Evolutionary conservation across 805 yeast species (phyloP).

Genomic region (Myxozyma vanderwaltii): DNA sequence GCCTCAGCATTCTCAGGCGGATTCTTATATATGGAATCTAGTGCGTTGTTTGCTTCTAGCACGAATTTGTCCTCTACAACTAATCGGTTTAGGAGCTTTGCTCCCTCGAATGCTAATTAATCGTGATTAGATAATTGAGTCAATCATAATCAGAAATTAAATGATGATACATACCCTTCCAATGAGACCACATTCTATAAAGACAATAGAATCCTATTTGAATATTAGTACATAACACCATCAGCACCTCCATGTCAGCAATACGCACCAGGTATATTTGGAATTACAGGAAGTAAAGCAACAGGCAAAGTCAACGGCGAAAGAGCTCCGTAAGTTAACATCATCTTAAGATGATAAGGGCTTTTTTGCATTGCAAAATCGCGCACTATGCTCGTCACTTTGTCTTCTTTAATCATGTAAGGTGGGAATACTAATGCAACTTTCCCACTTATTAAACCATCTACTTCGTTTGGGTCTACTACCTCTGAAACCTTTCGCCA

Average conservation of each 20-base stretch:
- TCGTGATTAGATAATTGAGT: not conserved
- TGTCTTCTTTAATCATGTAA: constrained; percentile 43
- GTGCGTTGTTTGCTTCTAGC: constrained; percentile 36
- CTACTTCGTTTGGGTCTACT: constrained; percentile 39
- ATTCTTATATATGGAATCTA: constrained; percentile 14
- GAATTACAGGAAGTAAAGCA: constrained; percentile 79
- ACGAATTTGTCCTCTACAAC: constrained; percentile 50
- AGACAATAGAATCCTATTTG: constrained; percentile 62
- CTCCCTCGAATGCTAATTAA: constrained; percentile 63
- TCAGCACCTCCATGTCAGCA: not conserved
- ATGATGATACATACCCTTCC: constrained; percentile 47
- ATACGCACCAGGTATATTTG: constrained; percentile 81
- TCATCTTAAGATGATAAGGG: constrained; percentile 57
- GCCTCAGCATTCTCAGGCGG: not conserved
- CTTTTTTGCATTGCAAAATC: constrained; percentile 50
- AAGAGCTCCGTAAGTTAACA: constrained; percentile 56
- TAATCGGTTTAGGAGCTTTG: constrained; percentile 63
- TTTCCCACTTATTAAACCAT: constrained; percentile 27
- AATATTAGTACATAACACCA: not conserved
- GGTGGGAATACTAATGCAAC: constrained; percentile 37
- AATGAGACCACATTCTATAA: constrained; percentile 81
- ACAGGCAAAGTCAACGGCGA: constrained; percentile 81
- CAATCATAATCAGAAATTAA: not conserved
- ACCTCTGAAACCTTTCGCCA: constrained; percentile 50
- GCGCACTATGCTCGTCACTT: constrained; percentile 47